A percentile compares a stretch with the other conserved stretches of the same genome.
phyloP scores from a whole-genome alignment of 2,329 filamentous ascomycete genomes.

The Torrubiella hemipterigena region DNA sequence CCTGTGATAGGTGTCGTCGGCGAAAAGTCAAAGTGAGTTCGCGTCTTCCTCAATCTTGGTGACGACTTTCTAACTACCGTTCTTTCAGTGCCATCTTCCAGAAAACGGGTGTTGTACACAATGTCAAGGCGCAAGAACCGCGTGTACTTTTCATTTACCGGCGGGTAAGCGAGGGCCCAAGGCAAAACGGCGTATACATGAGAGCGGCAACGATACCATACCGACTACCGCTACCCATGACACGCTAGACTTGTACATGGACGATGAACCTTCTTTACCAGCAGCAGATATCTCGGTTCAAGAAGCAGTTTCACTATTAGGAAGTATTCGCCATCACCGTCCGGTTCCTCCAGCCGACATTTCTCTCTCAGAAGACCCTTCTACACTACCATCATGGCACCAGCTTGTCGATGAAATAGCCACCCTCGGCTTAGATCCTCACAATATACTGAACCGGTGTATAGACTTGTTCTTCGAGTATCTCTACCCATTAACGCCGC shows the following conservation, averaged over 20 bases:
- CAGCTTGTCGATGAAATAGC: constrained; percentile 13
- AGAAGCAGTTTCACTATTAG: not conserved
- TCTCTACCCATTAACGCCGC: constrained; percentile 27
- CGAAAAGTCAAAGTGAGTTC: constrained; percentile 21
- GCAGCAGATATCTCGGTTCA: not conserved
- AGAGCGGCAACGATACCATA: not conserved
- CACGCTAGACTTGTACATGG: constrained; percentile 5
- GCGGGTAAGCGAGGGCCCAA: constrained; percentile 26
- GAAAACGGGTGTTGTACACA: constrained; percentile 15
- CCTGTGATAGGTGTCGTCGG: constrained; percentile 23
- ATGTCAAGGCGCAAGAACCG: constrained; percentile 18
- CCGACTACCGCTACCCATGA: not conserved
- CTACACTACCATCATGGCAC: constrained; percentile 17
- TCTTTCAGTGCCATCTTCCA: constrained; percentile 16
- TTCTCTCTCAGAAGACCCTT: constrained; percentile 3
- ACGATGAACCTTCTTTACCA: not conserved
- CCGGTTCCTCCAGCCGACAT: not conserved
- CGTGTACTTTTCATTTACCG: constrained; percentile 25
- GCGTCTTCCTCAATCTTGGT: constrained; percentile 1
- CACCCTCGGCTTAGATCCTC: constrained; percentile 12
- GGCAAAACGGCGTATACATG: constrained; percentile 8
- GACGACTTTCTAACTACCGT: not conserved
- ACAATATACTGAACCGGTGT: constrained; percentile 18
- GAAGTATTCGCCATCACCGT: not conserved
- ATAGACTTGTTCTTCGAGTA: constrained; percentile 29